phyloP scores from a whole-genome alignment of 208 protist genomes.

The Perkinsela sp. region DNA sequence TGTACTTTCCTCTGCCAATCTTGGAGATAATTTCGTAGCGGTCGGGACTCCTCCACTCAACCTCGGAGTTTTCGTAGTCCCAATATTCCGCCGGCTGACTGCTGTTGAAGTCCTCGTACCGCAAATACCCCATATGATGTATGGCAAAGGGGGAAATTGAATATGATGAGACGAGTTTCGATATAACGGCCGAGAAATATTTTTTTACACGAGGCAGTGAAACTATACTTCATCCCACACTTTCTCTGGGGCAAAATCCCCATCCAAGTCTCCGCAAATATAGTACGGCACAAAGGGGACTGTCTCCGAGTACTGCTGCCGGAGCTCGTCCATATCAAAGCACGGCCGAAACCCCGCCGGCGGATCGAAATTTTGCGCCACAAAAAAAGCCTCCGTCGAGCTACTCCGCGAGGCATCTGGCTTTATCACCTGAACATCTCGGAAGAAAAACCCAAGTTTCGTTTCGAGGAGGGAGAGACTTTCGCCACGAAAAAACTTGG shows the following conservation, averaged over 20 bases:
- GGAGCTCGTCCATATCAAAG: constrained; percentile 5
- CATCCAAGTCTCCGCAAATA: background rate
- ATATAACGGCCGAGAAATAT: too few species aligned
- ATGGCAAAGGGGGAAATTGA: too few species aligned
- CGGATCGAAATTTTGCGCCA: constrained; percentile 67
- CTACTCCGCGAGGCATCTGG: constrained; percentile 78
- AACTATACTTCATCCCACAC: too few species aligned
- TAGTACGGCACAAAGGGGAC: background rate
- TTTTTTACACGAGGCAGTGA: too few species aligned
- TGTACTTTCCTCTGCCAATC: constrained; percentile 92
- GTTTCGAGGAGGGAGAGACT: constrained; percentile 65
- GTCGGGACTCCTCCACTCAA: constrained; percentile 71
- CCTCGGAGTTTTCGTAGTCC: constrained; percentile 68
- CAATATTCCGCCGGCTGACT: constrained; percentile 70
- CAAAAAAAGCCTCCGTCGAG: constrained; percentile 77
- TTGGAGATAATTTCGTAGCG: constrained; percentile 84
- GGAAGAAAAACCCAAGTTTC: constrained; percentile 86
- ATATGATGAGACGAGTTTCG: too few species aligned
- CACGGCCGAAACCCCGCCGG: constrained; percentile 39
- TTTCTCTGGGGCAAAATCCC: background rate
- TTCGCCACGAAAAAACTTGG: constrained; percentile 93
- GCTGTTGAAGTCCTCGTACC: constrained; percentile 22
- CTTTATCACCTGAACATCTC: constrained; percentile 75
- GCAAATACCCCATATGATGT: constrained; percentile 1
- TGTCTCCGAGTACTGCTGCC: background rate